Percentiles rank a stretch among this genome's conserved stretches.
Evolutionary conservation across 305 asterid genomes (phyloP).

Genomic region (Solanum chacoense): DNA sequence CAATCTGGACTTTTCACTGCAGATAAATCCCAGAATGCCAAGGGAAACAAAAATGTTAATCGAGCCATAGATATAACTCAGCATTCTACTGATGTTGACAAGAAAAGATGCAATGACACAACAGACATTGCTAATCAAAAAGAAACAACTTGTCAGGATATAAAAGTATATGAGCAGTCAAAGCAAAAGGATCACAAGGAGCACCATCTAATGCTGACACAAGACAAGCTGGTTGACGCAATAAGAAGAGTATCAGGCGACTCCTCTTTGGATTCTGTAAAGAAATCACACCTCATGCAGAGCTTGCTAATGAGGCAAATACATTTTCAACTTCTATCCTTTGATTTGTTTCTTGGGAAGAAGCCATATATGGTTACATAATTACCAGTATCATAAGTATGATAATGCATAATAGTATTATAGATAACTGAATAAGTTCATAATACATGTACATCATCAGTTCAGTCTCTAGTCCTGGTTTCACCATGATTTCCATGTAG

Average conservation of each 20-base stretch:
- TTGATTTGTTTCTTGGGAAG: neutral
- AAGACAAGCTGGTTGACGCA: conserved; percentile 61
- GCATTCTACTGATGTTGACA: conserved; percentile 24
- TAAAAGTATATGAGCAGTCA: conserved; percentile 9
- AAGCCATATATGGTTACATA: neutral
- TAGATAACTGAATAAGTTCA: neutral
- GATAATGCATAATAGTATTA: neutral
- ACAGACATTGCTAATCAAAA: conserved; percentile 14
- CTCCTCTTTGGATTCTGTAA: conserved; percentile 42
- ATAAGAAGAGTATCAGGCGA: conserved; percentile 73
- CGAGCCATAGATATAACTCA: conserved; percentile 16
- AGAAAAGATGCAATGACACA: conserved; percentile 26
- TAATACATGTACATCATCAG: neutral
- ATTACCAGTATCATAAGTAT: neutral
- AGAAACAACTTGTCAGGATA: conserved; percentile 15
- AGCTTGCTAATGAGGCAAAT: conserved; percentile 66
- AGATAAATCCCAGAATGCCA: conserved; percentile 12
- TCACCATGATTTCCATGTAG: neutral
- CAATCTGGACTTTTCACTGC: conserved; percentile 19
- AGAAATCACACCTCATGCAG: conserved; percentile 61
- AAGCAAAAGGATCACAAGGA: conserved; percentile 36
- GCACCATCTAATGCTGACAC: conserved; percentile 38
- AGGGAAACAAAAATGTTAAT: conserved; percentile 18
- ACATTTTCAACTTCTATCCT: neutral
- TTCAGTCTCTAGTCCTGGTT: neutral